phyloP scores from a whole-genome alignment of 2,329 filamentous ascomycete species.

The Neofusicoccum parvum region DNA sequence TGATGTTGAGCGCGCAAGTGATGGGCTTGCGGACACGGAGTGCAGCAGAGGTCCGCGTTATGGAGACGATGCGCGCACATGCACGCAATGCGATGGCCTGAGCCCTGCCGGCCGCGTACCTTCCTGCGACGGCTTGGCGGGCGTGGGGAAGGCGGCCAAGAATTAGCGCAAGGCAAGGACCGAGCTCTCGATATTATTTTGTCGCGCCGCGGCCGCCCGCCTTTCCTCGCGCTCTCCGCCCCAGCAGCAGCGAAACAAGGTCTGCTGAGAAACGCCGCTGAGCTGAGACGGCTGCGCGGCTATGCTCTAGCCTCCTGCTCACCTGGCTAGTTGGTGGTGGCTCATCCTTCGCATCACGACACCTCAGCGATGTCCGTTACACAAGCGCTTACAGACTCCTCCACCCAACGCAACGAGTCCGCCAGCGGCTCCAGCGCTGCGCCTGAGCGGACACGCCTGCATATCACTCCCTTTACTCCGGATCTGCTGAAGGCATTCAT shows the following conservation, averaged over 20 bases:
- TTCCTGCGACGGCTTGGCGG: constrained; percentile 14
- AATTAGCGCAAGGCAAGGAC: neutral
- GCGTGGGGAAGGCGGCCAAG: constrained; percentile 8
- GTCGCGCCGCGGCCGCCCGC: neutral
- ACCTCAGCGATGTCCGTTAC: constrained; percentile 18
- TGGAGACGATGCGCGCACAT: constrained; percentile 10
- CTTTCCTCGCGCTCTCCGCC: neutral
- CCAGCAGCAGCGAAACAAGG: neutral
- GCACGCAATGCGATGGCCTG: neutral
- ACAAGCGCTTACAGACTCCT: constrained; percentile 23
- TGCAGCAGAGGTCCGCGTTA: neutral
- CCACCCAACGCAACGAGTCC: constrained; percentile 6
- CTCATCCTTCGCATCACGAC: constrained; percentile 3
- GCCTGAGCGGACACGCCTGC: constrained; percentile 56
- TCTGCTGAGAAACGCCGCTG: neutral
- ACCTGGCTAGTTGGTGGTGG: constrained; percentile 1
- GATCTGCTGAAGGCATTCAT: constrained; percentile 73
- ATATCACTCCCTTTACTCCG: constrained; percentile 84
- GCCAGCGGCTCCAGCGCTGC: neutral
- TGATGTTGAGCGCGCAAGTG: neutral
- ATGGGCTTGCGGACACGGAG: neutral
- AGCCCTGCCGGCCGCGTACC: constrained; percentile 4
- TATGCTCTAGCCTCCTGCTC: neutral
- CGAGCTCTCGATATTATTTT: constrained; percentile 13
- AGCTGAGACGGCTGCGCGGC: constrained; percentile 8